Evolutionary conservation across 345 rosid species (phyloP).

Genomic region (Aegle marmelos): DNA sequence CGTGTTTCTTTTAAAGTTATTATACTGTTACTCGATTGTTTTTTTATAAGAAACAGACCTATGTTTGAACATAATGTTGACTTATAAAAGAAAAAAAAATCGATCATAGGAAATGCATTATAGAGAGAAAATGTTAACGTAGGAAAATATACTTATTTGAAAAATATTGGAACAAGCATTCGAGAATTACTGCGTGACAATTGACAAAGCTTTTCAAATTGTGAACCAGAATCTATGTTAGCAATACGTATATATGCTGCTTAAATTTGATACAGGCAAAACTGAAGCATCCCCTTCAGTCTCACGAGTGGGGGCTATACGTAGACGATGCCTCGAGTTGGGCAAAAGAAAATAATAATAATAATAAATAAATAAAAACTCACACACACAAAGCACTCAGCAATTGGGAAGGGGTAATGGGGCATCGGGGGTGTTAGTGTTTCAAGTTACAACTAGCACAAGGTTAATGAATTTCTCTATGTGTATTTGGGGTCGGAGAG

Average conservation of each 20-base stretch:
- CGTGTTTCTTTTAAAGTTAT: background rate
- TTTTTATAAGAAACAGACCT: constrained; percentile 3
- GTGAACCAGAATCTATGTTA: background rate
- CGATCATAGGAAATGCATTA: background rate
- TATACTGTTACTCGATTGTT: background rate
- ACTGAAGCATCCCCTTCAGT: background rate
- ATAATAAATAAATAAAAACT: no score
- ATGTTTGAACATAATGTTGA: background rate
- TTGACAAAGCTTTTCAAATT: background rate
- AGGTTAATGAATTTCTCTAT: no score
- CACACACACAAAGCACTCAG: background rate
- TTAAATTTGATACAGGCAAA: background rate
- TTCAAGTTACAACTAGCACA: no score
- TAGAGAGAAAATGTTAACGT: no score
- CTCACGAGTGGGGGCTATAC: background rate
- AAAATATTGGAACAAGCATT: background rate
- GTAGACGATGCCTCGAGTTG: background rate
- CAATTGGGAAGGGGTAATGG: background rate
- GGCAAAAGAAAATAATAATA: no score
- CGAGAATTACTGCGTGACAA: background rate
- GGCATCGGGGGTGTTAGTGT: no score
- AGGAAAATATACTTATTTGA: background rate
- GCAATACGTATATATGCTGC: background rate
- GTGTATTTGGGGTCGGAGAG: background rate
- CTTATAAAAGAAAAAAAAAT: background rate